Evolutionary conservation across 2,329 filamentous ascomycete species (phyloP).

Genomic region (Colletotrichum echinochloae): DNA sequence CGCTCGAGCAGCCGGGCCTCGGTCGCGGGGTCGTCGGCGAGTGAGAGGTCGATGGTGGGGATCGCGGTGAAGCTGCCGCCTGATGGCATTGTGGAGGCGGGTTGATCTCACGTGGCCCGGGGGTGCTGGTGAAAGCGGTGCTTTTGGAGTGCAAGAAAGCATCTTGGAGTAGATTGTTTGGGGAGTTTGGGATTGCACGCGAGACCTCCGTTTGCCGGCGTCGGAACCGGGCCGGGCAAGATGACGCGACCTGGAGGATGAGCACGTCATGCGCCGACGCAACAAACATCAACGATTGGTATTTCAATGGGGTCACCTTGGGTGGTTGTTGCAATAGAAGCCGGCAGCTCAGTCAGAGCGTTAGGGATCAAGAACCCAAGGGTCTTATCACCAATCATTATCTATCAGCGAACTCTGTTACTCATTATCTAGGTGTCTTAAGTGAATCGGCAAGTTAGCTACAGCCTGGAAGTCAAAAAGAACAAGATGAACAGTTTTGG

Average conservation of each 20-base stretch:
- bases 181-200: background rate
- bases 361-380: no score
- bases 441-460: background rate
- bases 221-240: background rate
- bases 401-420: no score
- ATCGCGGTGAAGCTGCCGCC: constrained; percentile 52
- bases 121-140: background rate
- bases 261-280: constrained; percentile 23
- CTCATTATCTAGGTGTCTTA: no score
- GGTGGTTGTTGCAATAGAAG: no score
- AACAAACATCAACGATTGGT: background rate
- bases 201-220: constrained; percentile 16
- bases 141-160: no score
- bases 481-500: background rate
- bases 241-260: constrained; percentile 15
- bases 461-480: background rate
- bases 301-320: background rate
- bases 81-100: constrained; percentile 12
- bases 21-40: constrained; percentile 50
- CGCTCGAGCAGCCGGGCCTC: constrained; percentile 54
- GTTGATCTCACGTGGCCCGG: background rate
- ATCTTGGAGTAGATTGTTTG: background rate
- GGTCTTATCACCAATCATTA: no score
- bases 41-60: constrained; percentile 62
- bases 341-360: no score